Base-by-base conservation (phyloP, 805 yeast genomes). In the Wickerhamiella kurtzmanii region DNA sequence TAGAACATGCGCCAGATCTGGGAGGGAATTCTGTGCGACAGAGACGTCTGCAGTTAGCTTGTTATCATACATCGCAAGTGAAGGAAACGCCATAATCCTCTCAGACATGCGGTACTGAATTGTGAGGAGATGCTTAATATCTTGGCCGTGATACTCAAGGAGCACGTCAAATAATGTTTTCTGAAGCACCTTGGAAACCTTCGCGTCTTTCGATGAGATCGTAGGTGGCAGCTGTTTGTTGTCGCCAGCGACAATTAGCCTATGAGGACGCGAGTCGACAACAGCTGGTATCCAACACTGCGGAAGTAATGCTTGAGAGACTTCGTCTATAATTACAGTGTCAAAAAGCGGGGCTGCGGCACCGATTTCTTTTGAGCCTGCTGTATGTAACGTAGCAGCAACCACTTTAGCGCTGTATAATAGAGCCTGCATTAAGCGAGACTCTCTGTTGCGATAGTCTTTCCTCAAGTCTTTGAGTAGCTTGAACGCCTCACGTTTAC, bases 231-330 rank as follows among this genome's bases (percentile, higher is more conserved):
- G 67, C 62, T 89, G 98, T 65, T 77, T 77, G 58, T 88, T 82
- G 60, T 89, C 98, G 45, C 98, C 98, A 0, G 97, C 96, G 20
- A 89, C 71, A 1, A 89, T 75, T 20, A 89, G 61, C 46, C 78
- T 72, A 35, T 71, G 69, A 19, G 71, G 66, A 6, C 76, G 71
- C 13, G 71, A 64, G 56, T 83, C 89, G 36, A 74, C 73, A 2
- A 86, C 69, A 4, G 92, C 50, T 0, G 98, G 96, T 20, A 89
- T 87, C 96, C 96, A 88, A 57, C 96, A 87, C 54, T 89, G 95
- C 1, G 96, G 95, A 58, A 89, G 96, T 46, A 89, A 64, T 9
- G 96, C 74, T 62, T 89, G 98, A 0, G 96, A 86, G 0, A 89
- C 96, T 63, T 89, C 98, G 64, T 89, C 98, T 35, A 89, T 88